These are phyloP conservation scores for Stevia rebaudiana DNA, from an alignment of 140 eudicot species.

Conservation along the genomic window DNA sequence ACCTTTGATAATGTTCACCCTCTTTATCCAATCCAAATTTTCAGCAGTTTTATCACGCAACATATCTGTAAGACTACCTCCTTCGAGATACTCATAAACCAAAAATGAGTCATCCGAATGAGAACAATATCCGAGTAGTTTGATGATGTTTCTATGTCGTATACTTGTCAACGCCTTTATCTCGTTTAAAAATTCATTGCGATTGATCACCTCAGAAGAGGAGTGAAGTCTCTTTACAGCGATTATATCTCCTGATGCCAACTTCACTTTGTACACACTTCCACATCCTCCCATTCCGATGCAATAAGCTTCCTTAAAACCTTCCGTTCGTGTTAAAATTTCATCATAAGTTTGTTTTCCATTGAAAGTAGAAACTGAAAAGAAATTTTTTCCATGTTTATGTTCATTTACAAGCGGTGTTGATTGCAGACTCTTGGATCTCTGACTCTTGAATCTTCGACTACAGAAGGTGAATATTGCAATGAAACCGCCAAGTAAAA, in stretches of 20 bases:
- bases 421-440: background rate
- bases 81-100: conserved; percentile 33
- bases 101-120: conserved; percentile 20
- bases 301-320: conserved; percentile 32
- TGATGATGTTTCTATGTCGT: too few relatives aligned
- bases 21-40: conserved; percentile 29
- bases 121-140: conserved; percentile 32
- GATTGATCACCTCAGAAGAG: conserved; percentile 11
- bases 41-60: conserved; percentile 13
- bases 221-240: conserved; percentile 35
- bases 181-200: conserved; percentile 26
- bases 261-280: conserved; percentile 32
- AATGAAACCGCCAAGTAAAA: conserved; percentile 9
- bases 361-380: conserved; percentile 16
- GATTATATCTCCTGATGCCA: conserved; percentile 20
- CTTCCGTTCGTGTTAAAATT: conserved; percentile 28
- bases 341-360: conserved; percentile 18
- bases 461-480: background rate
- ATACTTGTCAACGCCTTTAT: too few relatives aligned
- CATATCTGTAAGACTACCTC: conserved; percentile 31
- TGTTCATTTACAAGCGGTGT: background rate
- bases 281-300: conserved; percentile 42
- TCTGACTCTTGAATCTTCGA: background rate
- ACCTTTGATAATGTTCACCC: conserved; percentile 34
- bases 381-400: background rate